Conservation (phyloP, 805 yeast species). For the Wickerhamomyces chambardii region DNA sequence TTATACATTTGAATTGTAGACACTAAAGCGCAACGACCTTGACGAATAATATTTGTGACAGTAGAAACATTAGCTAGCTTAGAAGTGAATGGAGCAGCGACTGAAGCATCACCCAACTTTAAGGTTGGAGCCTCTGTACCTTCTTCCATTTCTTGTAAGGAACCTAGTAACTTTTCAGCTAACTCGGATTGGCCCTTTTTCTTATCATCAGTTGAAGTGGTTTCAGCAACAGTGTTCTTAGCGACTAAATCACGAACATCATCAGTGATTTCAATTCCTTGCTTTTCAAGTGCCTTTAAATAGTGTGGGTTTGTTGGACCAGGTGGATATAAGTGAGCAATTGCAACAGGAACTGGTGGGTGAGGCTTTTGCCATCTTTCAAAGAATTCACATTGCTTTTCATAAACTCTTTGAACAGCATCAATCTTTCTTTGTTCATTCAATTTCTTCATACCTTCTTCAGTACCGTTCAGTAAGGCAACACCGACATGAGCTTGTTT, state of each 20-base stretch:
- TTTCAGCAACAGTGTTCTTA: conserved; percentile 30
- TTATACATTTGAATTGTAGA: conserved; percentile 99
- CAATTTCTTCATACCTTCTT: conserved; percentile 83
- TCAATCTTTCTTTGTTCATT: conserved; percentile 72
- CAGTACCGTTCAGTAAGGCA: conserved; percentile 96
- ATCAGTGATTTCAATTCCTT: conserved; percentile 72
- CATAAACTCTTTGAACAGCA: conserved; percentile 56
- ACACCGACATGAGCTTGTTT: conserved; percentile 98
- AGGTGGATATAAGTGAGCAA: conserved; percentile 96
- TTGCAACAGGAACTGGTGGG: conserved; percentile 75
- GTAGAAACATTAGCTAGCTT: conserved; percentile 88
- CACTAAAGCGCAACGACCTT: conserved; percentile 96
- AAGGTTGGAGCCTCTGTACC: conserved; percentile 81
- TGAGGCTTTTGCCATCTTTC: conserved; percentile 74
- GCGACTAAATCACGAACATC: conserved; percentile 58
- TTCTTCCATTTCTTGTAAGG: conserved; percentile 47
- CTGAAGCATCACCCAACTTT: conserved; percentile 97
- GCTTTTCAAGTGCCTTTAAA: conserved; percentile 73
- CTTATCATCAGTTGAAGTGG: conserved; percentile 22
- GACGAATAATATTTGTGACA: conserved; percentile 89
- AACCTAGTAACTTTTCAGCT: conserved; percentile 58
- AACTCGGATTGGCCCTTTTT: conserved; percentile 30
- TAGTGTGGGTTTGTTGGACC: conserved; percentile 89
- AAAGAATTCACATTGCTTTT: conserved; percentile 77
- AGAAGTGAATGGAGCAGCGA: conserved; percentile 98